Conservation (phyloP, 306 rosid genomes). For the Sicyos edulis region DNA sequence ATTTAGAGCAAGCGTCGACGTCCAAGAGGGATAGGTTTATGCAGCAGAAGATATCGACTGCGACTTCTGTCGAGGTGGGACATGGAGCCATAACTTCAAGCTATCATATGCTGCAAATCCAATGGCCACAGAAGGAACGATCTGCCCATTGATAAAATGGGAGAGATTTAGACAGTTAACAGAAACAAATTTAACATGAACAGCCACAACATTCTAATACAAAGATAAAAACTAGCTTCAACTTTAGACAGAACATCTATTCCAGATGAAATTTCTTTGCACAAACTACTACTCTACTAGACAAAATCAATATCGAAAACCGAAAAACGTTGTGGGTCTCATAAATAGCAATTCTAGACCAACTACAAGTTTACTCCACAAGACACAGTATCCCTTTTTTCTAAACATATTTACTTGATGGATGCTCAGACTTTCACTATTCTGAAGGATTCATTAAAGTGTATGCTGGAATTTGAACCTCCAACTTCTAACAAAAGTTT, state of each 20-base stretch:
- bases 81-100: conserved; percentile 71
- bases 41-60: conserved; percentile 34
- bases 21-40: conserved; percentile 14
- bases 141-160: conserved; percentile 33
- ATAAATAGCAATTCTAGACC: background rate
- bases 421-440: too few species aligned
- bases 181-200: background rate
- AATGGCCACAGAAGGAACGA: conserved; percentile 91
- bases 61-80: conserved; percentile 65
- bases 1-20: background rate
- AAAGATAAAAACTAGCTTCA: too few species aligned
- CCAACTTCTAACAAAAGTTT: background rate
- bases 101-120: conserved; percentile 78
- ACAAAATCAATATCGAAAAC: background rate
- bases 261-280: too few species aligned
- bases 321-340: background rate
- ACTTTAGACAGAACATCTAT: too few species aligned
- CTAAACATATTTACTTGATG: too few species aligned
- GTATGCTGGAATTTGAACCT: background rate
- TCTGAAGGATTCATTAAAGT: background rate
- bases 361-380: background rate
- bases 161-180: background rate
- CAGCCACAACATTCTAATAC: background rate
- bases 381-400: too few species aligned
- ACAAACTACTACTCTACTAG: too few species aligned